These are phyloP conservation scores for Pachyrhizus erosus DNA, from an alignment of 306 rosid species.

Conservation along the genomic window DNA sequence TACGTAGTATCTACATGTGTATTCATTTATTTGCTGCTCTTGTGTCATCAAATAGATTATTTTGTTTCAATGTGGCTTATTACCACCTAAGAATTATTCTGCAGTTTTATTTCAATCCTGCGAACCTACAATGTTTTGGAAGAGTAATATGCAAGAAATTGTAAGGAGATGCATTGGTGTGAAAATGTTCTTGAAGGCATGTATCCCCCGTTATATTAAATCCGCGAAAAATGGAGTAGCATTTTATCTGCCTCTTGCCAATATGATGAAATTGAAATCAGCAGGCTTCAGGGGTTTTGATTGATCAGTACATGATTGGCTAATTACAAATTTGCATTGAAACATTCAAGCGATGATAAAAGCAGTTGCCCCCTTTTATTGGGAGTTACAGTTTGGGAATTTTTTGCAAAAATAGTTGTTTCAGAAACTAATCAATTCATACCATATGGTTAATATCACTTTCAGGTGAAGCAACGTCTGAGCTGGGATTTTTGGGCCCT, in stretches of 20 bases:
- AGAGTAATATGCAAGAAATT: conserved; percentile 22
- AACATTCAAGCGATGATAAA: not conserved
- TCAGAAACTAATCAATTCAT: not conserved
- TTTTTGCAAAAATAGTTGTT: not conserved
- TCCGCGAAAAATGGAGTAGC: not conserved
- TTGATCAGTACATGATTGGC: not conserved
- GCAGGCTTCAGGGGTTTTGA: not conserved
- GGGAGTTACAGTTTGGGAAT: not conserved
- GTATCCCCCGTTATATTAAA: not conserved
- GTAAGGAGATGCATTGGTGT: conserved; percentile 2
- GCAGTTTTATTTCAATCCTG: conserved; percentile 12
- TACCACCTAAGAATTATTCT: not conserved
- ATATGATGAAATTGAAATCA: conserved; percentile 16
- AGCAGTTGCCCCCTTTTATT: not conserved
- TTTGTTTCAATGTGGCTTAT: not conserved
- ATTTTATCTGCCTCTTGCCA: conserved; percentile 19
- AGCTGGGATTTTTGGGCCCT: not conserved
- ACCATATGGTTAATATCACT: not conserved
- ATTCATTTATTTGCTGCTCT: conserved; percentile 19
- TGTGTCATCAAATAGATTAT: conserved; percentile 23
- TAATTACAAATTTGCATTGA: not conserved
- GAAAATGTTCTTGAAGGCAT: conserved; percentile 19
- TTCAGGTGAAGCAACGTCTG: not conserved
- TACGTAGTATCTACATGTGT: conserved; percentile 38
- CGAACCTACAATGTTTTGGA: conserved; percentile 23